Evolutionary conservation across 2,329 filamentous ascomycete species (phyloP).

Genomic region (Curvularia verruculosa): DNA sequence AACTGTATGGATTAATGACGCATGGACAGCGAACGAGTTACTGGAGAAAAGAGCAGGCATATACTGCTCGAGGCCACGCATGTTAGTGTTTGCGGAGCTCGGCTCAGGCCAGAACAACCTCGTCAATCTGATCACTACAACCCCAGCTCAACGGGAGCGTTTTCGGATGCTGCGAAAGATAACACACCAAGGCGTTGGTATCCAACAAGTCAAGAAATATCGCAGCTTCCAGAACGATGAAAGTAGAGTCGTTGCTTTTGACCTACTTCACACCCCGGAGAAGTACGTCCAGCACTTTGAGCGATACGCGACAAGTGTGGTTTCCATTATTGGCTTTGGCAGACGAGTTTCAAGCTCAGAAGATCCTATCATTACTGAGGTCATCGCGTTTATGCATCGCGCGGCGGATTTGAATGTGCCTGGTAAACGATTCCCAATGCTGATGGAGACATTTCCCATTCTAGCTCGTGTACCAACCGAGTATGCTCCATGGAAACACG

Average conservation of each 20-base stretch:
- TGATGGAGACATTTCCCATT: conserved; percentile 63
- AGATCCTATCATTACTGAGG: conserved; percentile 65
- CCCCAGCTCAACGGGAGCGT: conserved; percentile 36
- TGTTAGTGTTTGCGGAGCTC: conserved; percentile 54
- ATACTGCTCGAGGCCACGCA: conserved; percentile 58
- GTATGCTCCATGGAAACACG: conserved; percentile 46
- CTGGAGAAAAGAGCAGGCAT: conserved; percentile 59
- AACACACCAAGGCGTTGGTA: conserved; percentile 46
- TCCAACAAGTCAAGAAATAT: conserved; percentile 61
- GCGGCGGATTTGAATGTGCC: conserved; percentile 59
- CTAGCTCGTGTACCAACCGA: conserved; percentile 63
- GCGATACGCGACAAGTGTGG: conserved; percentile 60
- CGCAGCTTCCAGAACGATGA: conserved; percentile 66
- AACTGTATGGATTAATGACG: conserved; percentile 54
- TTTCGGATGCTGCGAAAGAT: conserved; percentile 43
- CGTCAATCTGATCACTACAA: conserved; percentile 45
- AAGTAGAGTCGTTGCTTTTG: conserved; percentile 59
- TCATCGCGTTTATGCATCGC: conserved; percentile 64
- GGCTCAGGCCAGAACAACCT: conserved; percentile 45
- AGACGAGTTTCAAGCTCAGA: conserved; percentile 57
- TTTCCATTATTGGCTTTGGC: conserved; percentile 64
- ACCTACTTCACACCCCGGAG: conserved; percentile 53
- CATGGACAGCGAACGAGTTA: conserved; percentile 58
- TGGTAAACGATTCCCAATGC: conserved; percentile 63
- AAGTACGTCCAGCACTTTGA: conserved; percentile 62